Base-by-base conservation (phyloP, 805 yeast genomes). In the Kuraishia borneana region DNA sequence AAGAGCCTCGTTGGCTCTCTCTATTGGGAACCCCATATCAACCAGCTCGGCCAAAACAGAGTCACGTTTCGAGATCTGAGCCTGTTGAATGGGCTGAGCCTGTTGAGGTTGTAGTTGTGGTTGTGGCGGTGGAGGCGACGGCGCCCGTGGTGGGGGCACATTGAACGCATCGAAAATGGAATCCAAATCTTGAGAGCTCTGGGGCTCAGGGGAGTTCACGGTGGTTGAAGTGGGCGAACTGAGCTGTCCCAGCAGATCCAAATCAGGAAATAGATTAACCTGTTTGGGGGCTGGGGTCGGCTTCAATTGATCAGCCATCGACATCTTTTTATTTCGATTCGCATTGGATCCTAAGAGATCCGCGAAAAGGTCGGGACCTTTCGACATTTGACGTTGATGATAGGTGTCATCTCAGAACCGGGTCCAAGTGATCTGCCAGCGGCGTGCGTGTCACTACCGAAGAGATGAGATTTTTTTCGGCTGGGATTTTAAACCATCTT, bases 11-110 rank as follows among this genome's bases (percentile, higher is more conserved):
- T 63, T 66, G 4, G 92, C 75, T 34, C 64, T 70, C 2, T 72
- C 76, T 1, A 69, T 58, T 1, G 78, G 54, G 46, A 84, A 84
- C 2, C 95, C 95, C 74, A 84, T 84, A 39, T 83, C 92, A 2
- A 82, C 54, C 29, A 83, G 60, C 43, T 75, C 82, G 0, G 89
- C 89, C 13, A 83, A 48, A 1, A 73, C 63, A 28, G 57, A 58
- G 42, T 76, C 82, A 30, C 53, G 51, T 6, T 49, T 50, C 25
- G 38, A 48, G 9, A 38, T 33, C 18, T 38, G 37, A 5, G 34
- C 21, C 5, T 28, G 26, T n/a, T 41, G 33, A 13, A 25, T 9
- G 7, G 6, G 23, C 17, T 17, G 20, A 3, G 31, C 18, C 18
- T 18, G n/a, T 12, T n/a, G n/a, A n/a, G n/a, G n/a, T 14, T 16